Conservation (phyloP, 2,329 filamentous ascomycete species). For the Claviceps africana region DNA sequence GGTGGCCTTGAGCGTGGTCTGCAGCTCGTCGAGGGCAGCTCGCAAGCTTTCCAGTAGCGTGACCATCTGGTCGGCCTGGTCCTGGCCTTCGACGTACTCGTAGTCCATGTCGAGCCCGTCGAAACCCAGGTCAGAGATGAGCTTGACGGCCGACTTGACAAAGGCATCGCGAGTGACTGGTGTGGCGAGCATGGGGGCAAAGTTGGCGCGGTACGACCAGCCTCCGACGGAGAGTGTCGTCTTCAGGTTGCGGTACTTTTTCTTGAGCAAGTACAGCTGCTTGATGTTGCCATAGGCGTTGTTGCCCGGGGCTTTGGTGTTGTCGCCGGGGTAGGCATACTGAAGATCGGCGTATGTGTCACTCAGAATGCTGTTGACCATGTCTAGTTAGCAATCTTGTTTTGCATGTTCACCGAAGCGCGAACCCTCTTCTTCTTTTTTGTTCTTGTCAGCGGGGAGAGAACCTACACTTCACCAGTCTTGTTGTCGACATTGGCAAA, state of each 20-base stretch:
- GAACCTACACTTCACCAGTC: background rate
- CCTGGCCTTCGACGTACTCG: slow-evolving; percentile 32
- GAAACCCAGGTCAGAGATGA: slow-evolving; percentile 54
- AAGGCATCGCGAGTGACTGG: slow-evolving; percentile 48
- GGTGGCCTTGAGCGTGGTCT: slow-evolving; percentile 22
- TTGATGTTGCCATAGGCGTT: slow-evolving; percentile 69
- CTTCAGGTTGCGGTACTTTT: slow-evolving; percentile 62
- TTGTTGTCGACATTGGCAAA: slow-evolving; percentile 30
- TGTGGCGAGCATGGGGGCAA: slow-evolving; percentile 49
- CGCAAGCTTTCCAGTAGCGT: slow-evolving; percentile 28
- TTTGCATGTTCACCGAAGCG: too few species aligned
- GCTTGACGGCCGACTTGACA: slow-evolving; percentile 49
- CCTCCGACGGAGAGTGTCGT: slow-evolving; percentile 67
- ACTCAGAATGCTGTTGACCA: slow-evolving; percentile 12
- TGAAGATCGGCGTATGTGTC: slow-evolving; percentile 36
- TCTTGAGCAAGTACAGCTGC: slow-evolving; percentile 64
- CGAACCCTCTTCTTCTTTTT: too few species aligned
- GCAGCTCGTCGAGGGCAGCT: slow-evolving; percentile 27
- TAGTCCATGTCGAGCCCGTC: slow-evolving; percentile 44
- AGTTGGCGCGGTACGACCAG: slow-evolving; percentile 54
- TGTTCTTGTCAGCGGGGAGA: background rate
- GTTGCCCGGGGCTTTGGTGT: slow-evolving; percentile 34
- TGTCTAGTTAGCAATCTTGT: too few species aligned
- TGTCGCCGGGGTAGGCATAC: slow-evolving; percentile 53
- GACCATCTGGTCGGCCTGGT: slow-evolving; percentile 28